Conservation (phyloP, 768 basidiomycete species). For the Phylloporus scabripes region DNA sequence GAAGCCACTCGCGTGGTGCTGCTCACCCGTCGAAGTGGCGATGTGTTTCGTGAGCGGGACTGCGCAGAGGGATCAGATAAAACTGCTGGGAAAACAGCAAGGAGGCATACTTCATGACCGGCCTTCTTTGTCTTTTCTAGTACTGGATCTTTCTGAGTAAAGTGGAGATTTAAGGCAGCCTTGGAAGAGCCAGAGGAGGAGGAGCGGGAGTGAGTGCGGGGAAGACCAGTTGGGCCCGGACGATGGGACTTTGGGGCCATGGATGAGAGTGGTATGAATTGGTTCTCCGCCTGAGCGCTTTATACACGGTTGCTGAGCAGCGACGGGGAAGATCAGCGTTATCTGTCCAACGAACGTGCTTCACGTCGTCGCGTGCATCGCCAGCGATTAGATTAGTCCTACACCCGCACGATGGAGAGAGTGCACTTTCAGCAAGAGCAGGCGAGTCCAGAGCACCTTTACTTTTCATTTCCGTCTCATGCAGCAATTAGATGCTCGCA, state of each 20-base stretch:
- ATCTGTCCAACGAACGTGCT: neutral
- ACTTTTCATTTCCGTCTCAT: constrained; percentile 1
- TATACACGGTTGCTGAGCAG: constrained; percentile 18
- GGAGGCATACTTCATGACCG: constrained; percentile 37
- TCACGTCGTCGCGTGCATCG: neutral
- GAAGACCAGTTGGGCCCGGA: constrained; percentile 38
- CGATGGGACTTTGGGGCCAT: constrained; percentile 52
- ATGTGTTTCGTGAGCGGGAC: constrained; percentile 22
- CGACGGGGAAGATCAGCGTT: no score
- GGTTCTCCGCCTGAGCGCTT: constrained; percentile 28
- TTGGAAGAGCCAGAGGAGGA: constrained; percentile 53
- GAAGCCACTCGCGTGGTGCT: constrained; percentile 26
- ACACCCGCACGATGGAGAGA: constrained; percentile 65
- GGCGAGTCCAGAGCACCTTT: constrained; percentile 33
- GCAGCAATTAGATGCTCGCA: constrained; percentile 67
- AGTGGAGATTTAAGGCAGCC: constrained; percentile 54
- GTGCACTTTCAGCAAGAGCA: constrained; percentile 94
- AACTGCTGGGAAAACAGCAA: constrained; percentile 10
- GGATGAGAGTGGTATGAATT: constrained; percentile 22
- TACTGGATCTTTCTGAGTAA: constrained; percentile 59
- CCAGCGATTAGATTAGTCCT: constrained; percentile 14
- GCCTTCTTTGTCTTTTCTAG: constrained; percentile 53
- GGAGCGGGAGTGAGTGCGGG: constrained; percentile 59
- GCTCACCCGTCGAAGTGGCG: constrained; percentile 24
- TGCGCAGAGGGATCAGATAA: constrained; percentile 12